Conservation (phyloP, 768 basidiomycete genomes). For the Filobasidium floriforme region DNA sequence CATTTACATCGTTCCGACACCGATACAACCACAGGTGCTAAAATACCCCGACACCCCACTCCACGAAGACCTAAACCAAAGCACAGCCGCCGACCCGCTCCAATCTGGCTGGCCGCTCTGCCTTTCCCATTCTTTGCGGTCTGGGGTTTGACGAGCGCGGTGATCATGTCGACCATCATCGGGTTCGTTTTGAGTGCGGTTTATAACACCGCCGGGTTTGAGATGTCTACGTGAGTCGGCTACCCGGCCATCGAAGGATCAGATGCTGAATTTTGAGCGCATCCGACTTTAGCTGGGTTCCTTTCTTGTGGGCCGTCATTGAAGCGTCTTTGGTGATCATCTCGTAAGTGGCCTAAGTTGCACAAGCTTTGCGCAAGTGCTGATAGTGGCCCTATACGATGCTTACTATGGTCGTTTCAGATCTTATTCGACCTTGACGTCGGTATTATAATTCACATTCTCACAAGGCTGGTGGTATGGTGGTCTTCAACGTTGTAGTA, state of each 20-base stretch:
- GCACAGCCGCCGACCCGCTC: conserved; percentile 11
- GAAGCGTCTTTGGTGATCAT: conserved; percentile 21
- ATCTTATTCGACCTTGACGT: conserved; percentile 22
- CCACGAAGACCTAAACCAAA: not conserved
- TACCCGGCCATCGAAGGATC: not conserved
- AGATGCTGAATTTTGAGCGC: too few relatives aligned
- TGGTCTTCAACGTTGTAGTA: too few relatives aligned
- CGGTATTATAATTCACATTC: conserved; percentile 11
- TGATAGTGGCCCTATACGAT: not conserved
- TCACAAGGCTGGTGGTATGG: too few relatives aligned
- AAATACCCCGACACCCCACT: not conserved
- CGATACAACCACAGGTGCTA: not conserved
- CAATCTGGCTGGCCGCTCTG: conserved; percentile 19
- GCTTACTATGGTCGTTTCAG: not conserved
- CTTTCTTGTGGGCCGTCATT: conserved; percentile 20
- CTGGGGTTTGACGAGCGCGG: conserved; percentile 16
- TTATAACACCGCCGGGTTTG: conserved; percentile 22
- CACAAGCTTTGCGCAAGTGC: too few relatives aligned
- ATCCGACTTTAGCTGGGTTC: conserved; percentile 17
- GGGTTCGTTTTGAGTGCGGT: conserved; percentile 23
- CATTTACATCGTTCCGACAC: not conserved
- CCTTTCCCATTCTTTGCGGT: conserved; percentile 12
- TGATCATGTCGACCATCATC: conserved; percentile 25
- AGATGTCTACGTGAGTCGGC: conserved; percentile 24
- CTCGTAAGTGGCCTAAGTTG: conserved; percentile 21